Base-by-base conservation (phyloP, 2,329 filamentous ascomycete species). In the Neonectria faginata region DNA sequence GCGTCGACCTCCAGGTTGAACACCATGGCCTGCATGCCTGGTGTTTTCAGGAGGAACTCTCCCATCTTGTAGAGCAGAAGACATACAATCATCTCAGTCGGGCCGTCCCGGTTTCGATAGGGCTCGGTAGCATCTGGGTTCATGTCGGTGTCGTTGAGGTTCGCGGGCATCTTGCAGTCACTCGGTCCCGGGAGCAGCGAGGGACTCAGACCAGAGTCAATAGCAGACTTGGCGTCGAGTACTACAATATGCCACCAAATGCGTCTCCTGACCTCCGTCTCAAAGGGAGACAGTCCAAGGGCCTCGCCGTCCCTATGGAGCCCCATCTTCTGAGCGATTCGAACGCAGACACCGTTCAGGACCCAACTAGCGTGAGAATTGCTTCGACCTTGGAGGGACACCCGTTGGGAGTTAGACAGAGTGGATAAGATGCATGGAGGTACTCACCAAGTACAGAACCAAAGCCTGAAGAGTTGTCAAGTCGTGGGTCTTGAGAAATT, bases 231-330 rank as follows among this genome's bases (percentile, higher is more conserved):
- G 0, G 90, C 78, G 3, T 84, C 79, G 44, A 88, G 78, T 9
- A 91, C 80, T 18, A 39, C 66, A n/a, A 66, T 63, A 4, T 84
- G 80, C 82, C 86, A 89, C 85, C 88, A 91, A 0, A 90, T 73
- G 3, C 89, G 81, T 20, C 88, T 81, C 41, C 88, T 81, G 76
- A 89, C 84, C 72, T 91, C 87, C 0, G 83, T 82, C 60, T 90
- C 87, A 61, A 87, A 89, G 0, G 86, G 84, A 0, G 83, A 79
- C 5, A 91, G 77, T 1, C 81, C 81, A 41, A 89, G 81, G 47
- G 81, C 75, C 4, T 78, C 77, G 10, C 82, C 82, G 57, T 90
- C 87, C 3, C 86, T 82, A 69, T 91, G 88, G 2, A 91, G 79
- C 1, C 88, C 88, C 68, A 89, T 82, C 2, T 85, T 83, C 68